Evolutionary conservation across 495 filamentous ascomycete genomes (phyloP).

Genomic region (Hypoxylon lienhwacheense): DNA sequence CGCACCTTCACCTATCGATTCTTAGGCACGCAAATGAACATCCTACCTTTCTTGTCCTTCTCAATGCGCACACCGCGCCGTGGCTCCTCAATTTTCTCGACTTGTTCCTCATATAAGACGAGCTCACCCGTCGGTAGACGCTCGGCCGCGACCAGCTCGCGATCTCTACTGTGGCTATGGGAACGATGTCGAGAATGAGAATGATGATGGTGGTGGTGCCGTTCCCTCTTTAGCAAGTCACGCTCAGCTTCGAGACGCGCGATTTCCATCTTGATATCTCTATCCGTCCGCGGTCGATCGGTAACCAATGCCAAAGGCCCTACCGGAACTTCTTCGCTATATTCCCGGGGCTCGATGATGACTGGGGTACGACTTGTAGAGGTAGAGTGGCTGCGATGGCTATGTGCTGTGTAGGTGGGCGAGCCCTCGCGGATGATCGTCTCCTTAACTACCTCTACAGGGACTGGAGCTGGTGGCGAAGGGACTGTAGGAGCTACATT

Average conservation of each 20-base stretch:
- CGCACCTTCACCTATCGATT: constrained; percentile 51
- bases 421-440: constrained; percentile 46
- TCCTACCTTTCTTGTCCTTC: constrained; percentile 86
- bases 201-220: constrained; percentile 32
- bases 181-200: constrained; percentile 27
- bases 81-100: constrained; percentile 55
- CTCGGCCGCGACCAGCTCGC: constrained; percentile 52
- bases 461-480: constrained; percentile 38
- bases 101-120: constrained; percentile 56
- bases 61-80: constrained; percentile 66
- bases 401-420: constrained; percentile 40
- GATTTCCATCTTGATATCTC: constrained; percentile 63
- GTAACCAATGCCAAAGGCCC: constrained; percentile 58
- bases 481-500: constrained; percentile 46
- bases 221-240: constrained; percentile 36
- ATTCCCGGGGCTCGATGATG: constrained; percentile 43
- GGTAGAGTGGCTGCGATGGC: constrained; percentile 33
- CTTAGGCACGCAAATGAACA: constrained; percentile 65
- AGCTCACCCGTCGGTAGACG: constrained; percentile 54
- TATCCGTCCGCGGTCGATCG: constrained; percentile 48
- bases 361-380: constrained; percentile 35
- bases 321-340: constrained; percentile 53
- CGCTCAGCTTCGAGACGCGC: constrained; percentile 53
- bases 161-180: constrained; percentile 41
- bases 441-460: constrained; percentile 46